phyloP scores from a whole-genome alignment of 805 yeast species.

The Tetrapisispora pingtungensis region DNA sequence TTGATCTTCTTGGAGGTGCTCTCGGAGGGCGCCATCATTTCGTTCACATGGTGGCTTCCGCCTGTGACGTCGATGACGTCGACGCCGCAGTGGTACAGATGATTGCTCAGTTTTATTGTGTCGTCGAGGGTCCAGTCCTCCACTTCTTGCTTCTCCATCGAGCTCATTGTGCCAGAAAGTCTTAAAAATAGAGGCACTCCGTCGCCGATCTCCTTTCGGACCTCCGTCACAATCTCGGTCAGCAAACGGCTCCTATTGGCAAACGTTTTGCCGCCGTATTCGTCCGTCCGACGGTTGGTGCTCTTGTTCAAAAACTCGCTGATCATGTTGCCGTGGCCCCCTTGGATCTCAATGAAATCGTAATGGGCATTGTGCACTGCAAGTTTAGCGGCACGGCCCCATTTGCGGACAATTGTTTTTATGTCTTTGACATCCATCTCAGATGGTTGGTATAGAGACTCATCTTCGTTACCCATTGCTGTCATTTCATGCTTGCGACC shows the following conservation, averaged over 20 bases:
- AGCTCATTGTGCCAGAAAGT: constrained; percentile 27
- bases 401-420: constrained; percentile 32
- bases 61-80: constrained; percentile 46
- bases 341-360: constrained; percentile 55
- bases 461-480: neutral
- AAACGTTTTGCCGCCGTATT: constrained; percentile 48
- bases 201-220: constrained; percentile 33
- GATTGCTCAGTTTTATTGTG: constrained; percentile 32
- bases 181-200: constrained; percentile 40
- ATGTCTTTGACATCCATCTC: constrained; percentile 37
- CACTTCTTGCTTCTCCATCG: constrained; percentile 16
- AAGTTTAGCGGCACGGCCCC: constrained; percentile 38
- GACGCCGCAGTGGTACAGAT: constrained; percentile 35
- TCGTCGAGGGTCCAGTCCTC: constrained; percentile 38
- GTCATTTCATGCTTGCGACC: constrained; percentile 37
- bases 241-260: constrained; percentile 47
- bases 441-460: constrained; percentile 33
- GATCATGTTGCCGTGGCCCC: constrained; percentile 51
- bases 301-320: constrained; percentile 38
- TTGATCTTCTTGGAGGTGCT: neutral
- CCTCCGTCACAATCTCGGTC: constrained; percentile 39
- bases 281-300: constrained; percentile 47
- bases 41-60: constrained; percentile 37
- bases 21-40: constrained; percentile 8
- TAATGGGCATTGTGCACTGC: constrained; percentile 43